These are phyloP conservation scores for Akanthomyces uredinophilus DNA, from an alignment of 2,329 filamentous ascomycete species.

Conservation along the genomic window DNA sequence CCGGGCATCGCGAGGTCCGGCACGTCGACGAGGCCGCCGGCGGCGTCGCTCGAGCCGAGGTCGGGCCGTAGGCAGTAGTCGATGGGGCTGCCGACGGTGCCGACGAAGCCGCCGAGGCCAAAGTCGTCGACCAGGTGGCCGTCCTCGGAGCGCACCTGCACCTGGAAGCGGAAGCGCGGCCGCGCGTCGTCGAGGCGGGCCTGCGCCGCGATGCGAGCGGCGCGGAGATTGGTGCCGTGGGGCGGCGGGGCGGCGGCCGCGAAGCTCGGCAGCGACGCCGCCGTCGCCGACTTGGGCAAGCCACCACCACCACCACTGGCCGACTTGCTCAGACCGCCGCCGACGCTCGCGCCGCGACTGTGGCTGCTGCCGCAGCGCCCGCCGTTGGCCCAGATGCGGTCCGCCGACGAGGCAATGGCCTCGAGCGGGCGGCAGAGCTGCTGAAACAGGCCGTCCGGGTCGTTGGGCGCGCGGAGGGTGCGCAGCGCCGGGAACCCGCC, in stretches of 20 bases:
- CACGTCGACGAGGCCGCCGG: conserved; percentile 50
- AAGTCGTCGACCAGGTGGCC: conserved; percentile 48
- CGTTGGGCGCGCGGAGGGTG: conserved; percentile 58
- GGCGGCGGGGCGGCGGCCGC: conserved; percentile 16
- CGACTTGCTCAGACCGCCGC: conserved; percentile 9
- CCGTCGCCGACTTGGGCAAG: conserved; percentile 33
- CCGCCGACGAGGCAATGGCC: conserved; percentile 45
- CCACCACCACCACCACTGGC: conserved; percentile 19
- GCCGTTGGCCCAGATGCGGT: conserved; percentile 34
- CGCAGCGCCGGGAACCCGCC: conserved; percentile 59
- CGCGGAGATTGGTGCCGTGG: conserved; percentile 41
- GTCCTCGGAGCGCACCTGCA: conserved; percentile 52
- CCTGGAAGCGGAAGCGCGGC: conserved; percentile 47
- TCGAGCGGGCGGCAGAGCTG: conserved; percentile 59
- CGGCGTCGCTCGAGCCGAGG: conserved; percentile 48
- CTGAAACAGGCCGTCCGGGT: conserved; percentile 66
- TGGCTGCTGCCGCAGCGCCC: conserved; percentile 17
- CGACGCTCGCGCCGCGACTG: conserved; percentile 21
- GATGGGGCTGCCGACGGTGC: conserved; percentile 53
- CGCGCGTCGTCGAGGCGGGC: conserved; percentile 56
- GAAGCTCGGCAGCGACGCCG: conserved; percentile 26
- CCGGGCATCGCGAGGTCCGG: conserved; percentile 44
- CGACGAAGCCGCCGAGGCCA: conserved; percentile 57
- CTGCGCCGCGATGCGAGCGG: conserved; percentile 60
- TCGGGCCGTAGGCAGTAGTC: conserved; percentile 57